These are phyloP conservation scores for Fennellomyces sp. DNA, from an alignment of 371 early-diverging fungal genomes.

Conservation along the genomic window DNA sequence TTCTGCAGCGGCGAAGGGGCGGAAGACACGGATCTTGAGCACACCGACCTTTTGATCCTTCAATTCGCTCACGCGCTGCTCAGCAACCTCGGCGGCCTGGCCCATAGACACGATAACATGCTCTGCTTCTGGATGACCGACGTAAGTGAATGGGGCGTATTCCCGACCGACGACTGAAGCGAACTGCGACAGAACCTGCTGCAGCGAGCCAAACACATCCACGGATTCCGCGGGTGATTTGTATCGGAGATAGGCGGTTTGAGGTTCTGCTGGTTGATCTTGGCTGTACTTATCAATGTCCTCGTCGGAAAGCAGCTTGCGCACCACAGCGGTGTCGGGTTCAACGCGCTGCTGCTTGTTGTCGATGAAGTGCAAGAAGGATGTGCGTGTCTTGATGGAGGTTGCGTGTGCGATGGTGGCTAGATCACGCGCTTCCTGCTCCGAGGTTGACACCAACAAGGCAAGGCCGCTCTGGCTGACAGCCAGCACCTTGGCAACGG, in stretches of 20 bases:
- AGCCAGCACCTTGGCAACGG: constrained; percentile 70
- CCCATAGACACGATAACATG: constrained; percentile 67
- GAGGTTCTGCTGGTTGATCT: background rate
- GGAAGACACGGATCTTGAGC: constrained; percentile 65
- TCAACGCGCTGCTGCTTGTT: constrained; percentile 25
- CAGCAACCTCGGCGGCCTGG: constrained; percentile 59
- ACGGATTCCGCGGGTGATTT: constrained; percentile 24
- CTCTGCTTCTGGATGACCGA: constrained; percentile 57
- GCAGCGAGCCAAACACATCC: constrained; percentile 32
- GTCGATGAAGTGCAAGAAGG: constrained; percentile 65
- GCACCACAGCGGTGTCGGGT: constrained; percentile 13
- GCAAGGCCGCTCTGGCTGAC: constrained; percentile 79
- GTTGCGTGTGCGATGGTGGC: constrained; percentile 67
- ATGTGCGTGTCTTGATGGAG: constrained; percentile 59
- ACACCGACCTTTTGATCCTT: constrained; percentile 52
- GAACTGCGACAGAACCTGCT: constrained; percentile 43
- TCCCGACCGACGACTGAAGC: constrained; percentile 46
- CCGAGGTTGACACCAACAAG: constrained; percentile 68
- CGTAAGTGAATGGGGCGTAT: constrained; percentile 54
- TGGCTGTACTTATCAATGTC: constrained; percentile 27
- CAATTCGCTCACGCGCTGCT: constrained; percentile 22
- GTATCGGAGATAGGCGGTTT: constrained; percentile 44
- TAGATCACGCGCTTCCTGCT: constrained; percentile 76
- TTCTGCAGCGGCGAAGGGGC: constrained; percentile 67
- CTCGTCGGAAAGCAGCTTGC: constrained; percentile 31